Evolutionary conservation across 129 eudicot species (phyloP).

Genomic region (Chrysanthemum makinoi): DNA sequence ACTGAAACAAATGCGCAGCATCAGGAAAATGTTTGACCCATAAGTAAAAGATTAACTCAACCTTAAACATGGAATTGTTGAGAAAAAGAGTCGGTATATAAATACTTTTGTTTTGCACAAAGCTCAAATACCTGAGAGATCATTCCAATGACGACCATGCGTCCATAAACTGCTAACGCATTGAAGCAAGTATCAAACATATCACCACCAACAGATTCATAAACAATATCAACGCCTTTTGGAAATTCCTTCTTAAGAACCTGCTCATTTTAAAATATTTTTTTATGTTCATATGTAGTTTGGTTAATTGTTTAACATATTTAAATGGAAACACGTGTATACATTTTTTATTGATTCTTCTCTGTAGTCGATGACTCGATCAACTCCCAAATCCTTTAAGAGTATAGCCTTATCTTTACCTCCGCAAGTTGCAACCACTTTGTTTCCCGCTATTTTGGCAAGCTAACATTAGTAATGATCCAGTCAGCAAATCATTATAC

Average conservation of each 20-base stretch:
- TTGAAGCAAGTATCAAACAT: slow-evolving; percentile 89
- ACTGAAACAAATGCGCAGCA: slow-evolving; percentile 37
- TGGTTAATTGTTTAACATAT: background rate
- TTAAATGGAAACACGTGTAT: slow-evolving; percentile 1
- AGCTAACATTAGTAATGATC: slow-evolving; percentile 42
- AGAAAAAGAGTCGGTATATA: background rate
- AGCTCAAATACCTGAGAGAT: slow-evolving; percentile 77
- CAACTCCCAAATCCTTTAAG: slow-evolving; percentile 73
- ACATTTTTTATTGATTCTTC: slow-evolving; percentile 77
- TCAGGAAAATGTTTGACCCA: too few species aligned
- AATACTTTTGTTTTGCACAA: background rate
- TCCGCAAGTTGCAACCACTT: slow-evolving; percentile 95
- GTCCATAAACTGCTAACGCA: slow-evolving; percentile 81
- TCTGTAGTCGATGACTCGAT: slow-evolving; percentile 90
- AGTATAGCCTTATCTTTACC: slow-evolving; percentile 90
- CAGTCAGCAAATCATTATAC: slow-evolving; percentile 14
- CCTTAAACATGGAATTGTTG: background rate
- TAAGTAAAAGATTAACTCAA: background rate
- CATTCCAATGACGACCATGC: slow-evolving; percentile 94
- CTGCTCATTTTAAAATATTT: slow-evolving; percentile 31
- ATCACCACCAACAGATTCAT: slow-evolving; percentile 96
- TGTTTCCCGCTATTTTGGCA: slow-evolving; percentile 96
- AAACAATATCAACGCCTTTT: slow-evolving; percentile 89
- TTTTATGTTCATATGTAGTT: background rate
- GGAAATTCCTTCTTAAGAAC: slow-evolving; percentile 89